phyloP scores from a whole-genome alignment of 106 monocot species.

The Amphibolis antarctica region DNA sequence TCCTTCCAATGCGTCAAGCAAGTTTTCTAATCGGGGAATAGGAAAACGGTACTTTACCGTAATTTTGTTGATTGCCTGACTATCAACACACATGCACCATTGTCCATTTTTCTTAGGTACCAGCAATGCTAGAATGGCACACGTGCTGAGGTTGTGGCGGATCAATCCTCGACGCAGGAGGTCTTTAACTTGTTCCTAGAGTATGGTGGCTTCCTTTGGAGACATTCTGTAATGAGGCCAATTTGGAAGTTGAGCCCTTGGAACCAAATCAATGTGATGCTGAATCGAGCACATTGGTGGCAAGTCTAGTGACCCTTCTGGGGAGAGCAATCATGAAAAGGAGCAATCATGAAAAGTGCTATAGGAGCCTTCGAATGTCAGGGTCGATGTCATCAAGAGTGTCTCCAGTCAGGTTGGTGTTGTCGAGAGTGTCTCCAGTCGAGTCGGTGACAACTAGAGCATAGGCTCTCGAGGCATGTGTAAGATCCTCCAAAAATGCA shows the following conservation, averaged over 20 bases:
- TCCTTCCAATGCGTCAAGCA: neutral
- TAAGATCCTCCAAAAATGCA: too few species aligned
- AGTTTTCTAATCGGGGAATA: constrained; percentile 1
- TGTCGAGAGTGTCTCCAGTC: too few species aligned
- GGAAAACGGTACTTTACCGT: constrained; percentile 7
- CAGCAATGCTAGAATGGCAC: constrained; percentile 6
- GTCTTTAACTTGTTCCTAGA: neutral
- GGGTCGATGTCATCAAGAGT: too few species aligned
- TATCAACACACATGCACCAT: constrained; percentile 9
- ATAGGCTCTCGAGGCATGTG: too few species aligned
- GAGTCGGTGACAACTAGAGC: neutral
- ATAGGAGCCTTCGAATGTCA: neutral
- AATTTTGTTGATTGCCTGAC: constrained; percentile 6
- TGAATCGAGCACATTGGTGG: neutral
- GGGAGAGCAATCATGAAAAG: neutral
- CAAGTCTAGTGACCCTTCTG: neutral
- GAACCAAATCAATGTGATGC: constrained; percentile 1
- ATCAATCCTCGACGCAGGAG: neutral
- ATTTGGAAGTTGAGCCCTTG: neutral
- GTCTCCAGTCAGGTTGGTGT: too few species aligned
- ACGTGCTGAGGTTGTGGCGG: constrained; percentile 4
- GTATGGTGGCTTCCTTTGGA: neutral
- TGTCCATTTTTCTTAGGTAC: constrained; percentile 8
- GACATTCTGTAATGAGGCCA: neutral
- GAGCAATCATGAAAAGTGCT: neutral